Percentiles rank a stretch among this genome's conserved stretches.
phyloP scores from a whole-genome alignment of 2,329 filamentous ascomycete species.

The Penicillium brasilianum region DNA sequence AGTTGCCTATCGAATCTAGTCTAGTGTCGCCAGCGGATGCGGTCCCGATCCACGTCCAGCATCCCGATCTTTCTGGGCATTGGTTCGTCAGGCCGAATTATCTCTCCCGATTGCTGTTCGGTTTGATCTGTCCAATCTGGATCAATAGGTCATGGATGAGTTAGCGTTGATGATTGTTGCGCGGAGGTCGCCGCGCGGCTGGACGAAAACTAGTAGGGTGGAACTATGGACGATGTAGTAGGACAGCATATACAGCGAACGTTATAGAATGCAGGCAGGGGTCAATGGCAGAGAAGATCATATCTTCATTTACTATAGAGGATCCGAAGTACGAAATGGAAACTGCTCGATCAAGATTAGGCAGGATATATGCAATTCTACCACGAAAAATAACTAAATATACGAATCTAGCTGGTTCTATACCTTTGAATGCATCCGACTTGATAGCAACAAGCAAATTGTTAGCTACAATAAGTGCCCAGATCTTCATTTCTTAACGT shows the following conservation, averaged over 20 bases:
- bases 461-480: not conserved
- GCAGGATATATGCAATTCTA: not conserved
- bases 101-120: constrained; percentile 19
- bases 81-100: constrained; percentile 25
- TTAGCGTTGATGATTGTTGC: constrained; percentile 8
- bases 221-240: not conserved
- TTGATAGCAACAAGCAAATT: not conserved
- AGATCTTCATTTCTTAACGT: not conserved
- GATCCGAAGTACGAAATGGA: not conserved
- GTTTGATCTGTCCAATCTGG: constrained; percentile 18
- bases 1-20: not conserved
- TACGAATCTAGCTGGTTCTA: too few relatives aligned
- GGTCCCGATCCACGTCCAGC: not conserved
- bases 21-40: constrained; percentile 12
- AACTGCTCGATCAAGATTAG: too few relatives aligned
- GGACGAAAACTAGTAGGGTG: constrained; percentile 2
- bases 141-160: not conserved
- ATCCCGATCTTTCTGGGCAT: constrained; percentile 16
- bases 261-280: constrained; percentile 10
- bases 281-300: not conserved
- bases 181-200: constrained; percentile 24
- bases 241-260: constrained; percentile 22
- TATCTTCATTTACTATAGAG: not conserved
- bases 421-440: not conserved
- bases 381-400: too few relatives aligned